Evolutionary conservation across 441 rosid genomes (phyloP).

Genomic region (Bruguiera hainesii): DNA sequence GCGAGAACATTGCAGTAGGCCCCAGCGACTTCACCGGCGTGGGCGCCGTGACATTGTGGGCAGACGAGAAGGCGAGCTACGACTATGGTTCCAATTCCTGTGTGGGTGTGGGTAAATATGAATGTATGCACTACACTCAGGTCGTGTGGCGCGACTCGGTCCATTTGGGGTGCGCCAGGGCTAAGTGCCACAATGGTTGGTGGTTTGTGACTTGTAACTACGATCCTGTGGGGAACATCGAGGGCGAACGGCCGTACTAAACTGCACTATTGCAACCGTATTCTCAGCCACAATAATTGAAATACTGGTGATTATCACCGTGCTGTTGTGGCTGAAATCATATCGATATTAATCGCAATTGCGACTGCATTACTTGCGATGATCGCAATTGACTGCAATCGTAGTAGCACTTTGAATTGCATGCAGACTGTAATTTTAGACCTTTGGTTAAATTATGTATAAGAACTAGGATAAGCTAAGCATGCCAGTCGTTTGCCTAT

Average conservation of each 20-base stretch:
- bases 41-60: constrained; percentile 46
- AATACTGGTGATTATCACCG: too few species aligned
- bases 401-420: too few species aligned
- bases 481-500: too few species aligned
- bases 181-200: constrained; percentile 37
- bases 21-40: constrained; percentile 30
- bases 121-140: constrained; percentile 52
- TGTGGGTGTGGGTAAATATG: constrained; percentile 27
- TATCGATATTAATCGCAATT: too few species aligned
- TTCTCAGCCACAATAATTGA: too few species aligned
- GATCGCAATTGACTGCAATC: too few species aligned
- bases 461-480: too few species aligned
- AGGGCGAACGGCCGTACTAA: constrained; percentile 26
- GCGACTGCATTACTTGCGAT: too few species aligned
- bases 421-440: too few species aligned
- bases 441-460: too few species aligned
- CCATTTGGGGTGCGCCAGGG: constrained; percentile 45
- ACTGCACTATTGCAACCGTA: too few species aligned
- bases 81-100: constrained; percentile 37
- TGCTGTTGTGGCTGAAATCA: too few species aligned
- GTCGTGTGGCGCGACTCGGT: constrained; percentile 52
- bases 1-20: constrained; percentile 48
- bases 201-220: constrained; percentile 46
- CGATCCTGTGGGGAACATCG: constrained; percentile 40
- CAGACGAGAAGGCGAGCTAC: constrained; percentile 39